A percentile compares a stretch with the other conserved stretches of the same genome.
Conservation (phyloP, 805 yeast species). For the Wickerhamiella alocasiicola region DNA sequence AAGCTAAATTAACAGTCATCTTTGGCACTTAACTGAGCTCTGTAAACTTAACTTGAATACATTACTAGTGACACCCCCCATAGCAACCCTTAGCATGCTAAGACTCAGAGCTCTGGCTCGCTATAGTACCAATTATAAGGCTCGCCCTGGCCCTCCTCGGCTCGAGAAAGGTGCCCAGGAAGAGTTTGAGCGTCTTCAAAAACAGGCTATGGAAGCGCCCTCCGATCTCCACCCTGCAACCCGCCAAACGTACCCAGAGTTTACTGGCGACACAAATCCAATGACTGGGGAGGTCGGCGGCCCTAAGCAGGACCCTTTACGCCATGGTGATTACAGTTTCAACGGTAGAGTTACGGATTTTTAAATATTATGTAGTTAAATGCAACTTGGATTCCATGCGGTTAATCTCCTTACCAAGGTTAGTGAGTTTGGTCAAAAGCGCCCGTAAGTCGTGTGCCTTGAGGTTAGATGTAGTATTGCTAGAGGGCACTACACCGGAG, state of each 20-base stretch:
- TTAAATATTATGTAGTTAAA: slow-evolving; percentile 26
- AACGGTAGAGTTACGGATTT: slow-evolving; percentile 96
- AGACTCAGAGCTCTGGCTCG: background rate
- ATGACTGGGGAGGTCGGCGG: slow-evolving; percentile 92
- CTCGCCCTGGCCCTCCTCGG: slow-evolving; percentile 49
- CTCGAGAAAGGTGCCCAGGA: slow-evolving; percentile 73
- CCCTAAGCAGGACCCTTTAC: slow-evolving; percentile 91
- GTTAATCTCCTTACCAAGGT: background rate
- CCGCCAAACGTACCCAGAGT: slow-evolving; percentile 77
- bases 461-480: too few species aligned
- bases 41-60: background rate
- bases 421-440: background rate
- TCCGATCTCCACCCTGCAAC: slow-evolving; percentile 54
- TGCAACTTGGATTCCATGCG: background rate
- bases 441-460: background rate
- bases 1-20: too few species aligned
- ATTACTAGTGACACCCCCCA: background rate
- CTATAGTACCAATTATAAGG: slow-evolving; percentile 13
- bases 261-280: slow-evolving; percentile 90
- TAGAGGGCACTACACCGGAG: too few species aligned
- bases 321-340: slow-evolving; percentile 85
- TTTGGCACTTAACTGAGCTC: background rate
- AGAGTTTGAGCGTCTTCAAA: slow-evolving; percentile 81
- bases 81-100: background rate
- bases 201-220: slow-evolving; percentile 54